These are phyloP conservation scores for Eragrostis curvula DNA, from an alignment of 176 grass and related monocot genomes.

Conservation along the genomic window DNA sequence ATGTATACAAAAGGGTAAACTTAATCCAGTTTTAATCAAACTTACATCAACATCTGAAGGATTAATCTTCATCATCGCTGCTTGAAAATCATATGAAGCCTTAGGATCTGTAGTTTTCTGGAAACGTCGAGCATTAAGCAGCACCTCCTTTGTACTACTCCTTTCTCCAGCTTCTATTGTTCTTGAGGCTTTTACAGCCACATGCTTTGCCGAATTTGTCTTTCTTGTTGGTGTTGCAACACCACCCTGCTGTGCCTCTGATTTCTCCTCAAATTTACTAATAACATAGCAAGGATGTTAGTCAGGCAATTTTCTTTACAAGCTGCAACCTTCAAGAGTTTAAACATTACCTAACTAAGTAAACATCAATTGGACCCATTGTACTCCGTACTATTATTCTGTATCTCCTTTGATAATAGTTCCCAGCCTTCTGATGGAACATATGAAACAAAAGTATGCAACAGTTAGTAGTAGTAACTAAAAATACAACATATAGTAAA, in stretches of 20 bases:
- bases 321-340: not conserved
- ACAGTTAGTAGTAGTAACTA: constrained; percentile 21
- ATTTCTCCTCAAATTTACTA: constrained; percentile 85
- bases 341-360: constrained; percentile 82
- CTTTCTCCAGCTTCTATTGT: constrained; percentile 39
- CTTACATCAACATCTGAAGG: constrained; percentile 85
- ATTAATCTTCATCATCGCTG: constrained; percentile 75
- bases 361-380: constrained; percentile 92
- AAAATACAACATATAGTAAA: constrained; percentile 2
- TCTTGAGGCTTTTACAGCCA: constrained; percentile 36
- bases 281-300: constrained; percentile 28
- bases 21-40: constrained; percentile 25
- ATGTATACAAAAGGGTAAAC: constrained; percentile 4
- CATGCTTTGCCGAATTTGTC: constrained; percentile 29
- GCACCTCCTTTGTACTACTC: constrained; percentile 48
- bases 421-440: constrained; percentile 60
- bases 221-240: constrained; percentile 39
- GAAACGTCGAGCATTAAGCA: constrained; percentile 32
- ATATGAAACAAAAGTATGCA: constrained; percentile 25
- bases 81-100: constrained; percentile 66
- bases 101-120: constrained; percentile 53
- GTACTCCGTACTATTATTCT: constrained; percentile 88
- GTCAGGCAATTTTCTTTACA: constrained; percentile 28
- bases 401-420: constrained; percentile 83
- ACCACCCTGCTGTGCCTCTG: constrained; percentile 61